These are phyloP conservation scores for Albugo candida DNA, from an alignment of 352 stramenopile genomes.

Conservation along the genomic window DNA sequence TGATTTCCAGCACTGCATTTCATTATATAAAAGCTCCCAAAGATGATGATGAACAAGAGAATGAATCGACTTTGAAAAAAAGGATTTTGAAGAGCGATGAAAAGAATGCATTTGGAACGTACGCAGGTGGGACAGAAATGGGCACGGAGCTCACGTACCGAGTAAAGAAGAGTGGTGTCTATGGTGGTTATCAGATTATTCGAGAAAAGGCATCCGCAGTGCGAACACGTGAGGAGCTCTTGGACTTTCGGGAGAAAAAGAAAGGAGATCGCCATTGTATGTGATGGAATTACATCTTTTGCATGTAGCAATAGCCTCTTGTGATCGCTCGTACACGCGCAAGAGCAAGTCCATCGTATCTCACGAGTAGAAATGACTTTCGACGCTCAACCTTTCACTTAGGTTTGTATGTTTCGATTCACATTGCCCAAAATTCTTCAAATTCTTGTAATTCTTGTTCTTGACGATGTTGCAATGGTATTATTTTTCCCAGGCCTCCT, in stretches of 20 bases:
- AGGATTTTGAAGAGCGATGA: conserved; percentile 21
- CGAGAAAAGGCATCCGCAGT: conserved; percentile 40
- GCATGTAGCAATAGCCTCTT: too few species aligned
- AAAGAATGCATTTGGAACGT: conserved; percentile 65
- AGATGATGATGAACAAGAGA: conserved; percentile 23
- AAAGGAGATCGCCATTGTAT: conserved; percentile 78
- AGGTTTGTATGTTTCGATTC: too few species aligned
- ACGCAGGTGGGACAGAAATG: conserved; percentile 60
- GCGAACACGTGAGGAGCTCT: conserved; percentile 63
- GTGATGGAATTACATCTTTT: conserved; percentile 9
- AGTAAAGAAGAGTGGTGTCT: conserved; percentile 67
- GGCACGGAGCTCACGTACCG: conserved; percentile 53
- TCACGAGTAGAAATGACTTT: too few species aligned
- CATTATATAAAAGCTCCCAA: conserved; percentile 74
- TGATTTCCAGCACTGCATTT: conserved; percentile 78
- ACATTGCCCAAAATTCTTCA: too few species aligned
- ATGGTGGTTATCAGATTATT: conserved; percentile 73
- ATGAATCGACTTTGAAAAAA: conserved; percentile 1
- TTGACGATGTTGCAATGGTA: too few species aligned
- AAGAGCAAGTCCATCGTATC: too few species aligned
- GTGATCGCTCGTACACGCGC: too few species aligned
- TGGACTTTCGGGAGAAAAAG: conserved; percentile 72
- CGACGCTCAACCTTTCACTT: too few species aligned
- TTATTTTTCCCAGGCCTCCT: too few species aligned
- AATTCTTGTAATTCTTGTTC: too few species aligned